Conservation (phyloP, 2,329 filamentous ascomycete species). For the Arthrinium puccinioides region DNA sequence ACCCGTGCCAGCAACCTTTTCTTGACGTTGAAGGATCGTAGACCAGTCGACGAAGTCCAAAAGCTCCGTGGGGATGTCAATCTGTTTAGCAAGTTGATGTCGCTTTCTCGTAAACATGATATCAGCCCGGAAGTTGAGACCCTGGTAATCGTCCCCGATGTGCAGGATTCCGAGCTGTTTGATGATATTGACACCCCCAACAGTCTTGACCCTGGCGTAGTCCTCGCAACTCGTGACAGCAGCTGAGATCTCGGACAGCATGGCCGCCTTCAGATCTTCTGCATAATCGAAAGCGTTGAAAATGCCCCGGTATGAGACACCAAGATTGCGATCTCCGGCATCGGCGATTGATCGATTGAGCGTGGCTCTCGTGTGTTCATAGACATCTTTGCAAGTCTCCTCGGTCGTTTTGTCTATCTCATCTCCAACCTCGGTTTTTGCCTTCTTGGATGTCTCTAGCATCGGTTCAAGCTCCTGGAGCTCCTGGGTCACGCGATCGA, state of each 20-base stretch:
- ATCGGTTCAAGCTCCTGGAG: slow-evolving; percentile 77
- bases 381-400: slow-evolving; percentile 76
- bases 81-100: slow-evolving; percentile 74
- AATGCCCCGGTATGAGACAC: slow-evolving; percentile 80
- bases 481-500: slow-evolving; percentile 75
- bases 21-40: slow-evolving; percentile 77
- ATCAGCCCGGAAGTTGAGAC: slow-evolving; percentile 82
- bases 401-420: slow-evolving; percentile 78
- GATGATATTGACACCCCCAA: slow-evolving; percentile 76
- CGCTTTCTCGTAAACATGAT: slow-evolving; percentile 87
- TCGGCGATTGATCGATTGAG: slow-evolving; percentile 69
- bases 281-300: slow-evolving; percentile 85
- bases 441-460: slow-evolving; percentile 76
- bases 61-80: slow-evolving; percentile 81
- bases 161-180: slow-evolving; percentile 84
- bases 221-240: slow-evolving; percentile 79
- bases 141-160: slow-evolving; percentile 78
- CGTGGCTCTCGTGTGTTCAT: slow-evolving; percentile 70
- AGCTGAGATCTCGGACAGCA: slow-evolving; percentile 79
- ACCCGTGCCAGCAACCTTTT: slow-evolving; percentile 89
- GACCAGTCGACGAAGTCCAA: slow-evolving; percentile 90
- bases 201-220: slow-evolving; percentile 69
- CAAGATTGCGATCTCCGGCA: slow-evolving; percentile 70
- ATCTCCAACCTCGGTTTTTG: slow-evolving; percentile 71
- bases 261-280: slow-evolving; percentile 84